Base-by-base conservation (phyloP, 1,139 yeast species). In the Candida sp. region DNA sequence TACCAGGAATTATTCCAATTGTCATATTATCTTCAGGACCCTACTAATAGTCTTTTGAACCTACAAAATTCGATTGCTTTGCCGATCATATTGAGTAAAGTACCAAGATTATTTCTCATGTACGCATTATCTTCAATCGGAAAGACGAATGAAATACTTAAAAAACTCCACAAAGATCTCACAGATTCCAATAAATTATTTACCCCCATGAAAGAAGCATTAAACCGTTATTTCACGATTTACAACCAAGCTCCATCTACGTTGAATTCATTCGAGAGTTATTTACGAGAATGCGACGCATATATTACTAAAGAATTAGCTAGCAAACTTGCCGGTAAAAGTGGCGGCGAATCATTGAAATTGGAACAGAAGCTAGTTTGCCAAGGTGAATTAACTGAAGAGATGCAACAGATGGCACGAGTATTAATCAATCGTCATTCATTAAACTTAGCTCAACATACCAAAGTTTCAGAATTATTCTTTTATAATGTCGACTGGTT, bases 401-500 rank as follows among this genome's bases (percentile, higher is more conserved):
- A 74, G 12, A 65, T 81, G 45, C 47, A 53, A 36, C 61, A 62
- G 35, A 54, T 63, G 35, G 66, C 70, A 1, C 49, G 55, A 46
- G 55, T 56, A 51, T 57, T 64, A 46, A 60, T 69, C 43, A 76
- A 61, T 40, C 63, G 62, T 36, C 71, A 65, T 47, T 49, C 68
- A 4, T 56, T 60, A 2, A 58, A 58, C 33, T 62, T 75, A 4
- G 59, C 58, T 21, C 64, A 73, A 21, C 79, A 73, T 36, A 61
- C 69, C 43, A 68, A 74, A 49, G 60, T 76, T 2, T 66, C 79
- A 0, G 77, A 73, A 35, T 56, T 88, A 36, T 85, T 77, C 54
- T 84, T 84, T 54, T 82, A 84, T 57, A 84, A 87, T 52, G 82
- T 82, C 0, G 70, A 73, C 32, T 88, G 96, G 96, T 66, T 88